phyloP scores from a whole-genome alignment of 2,329 filamentous ascomycete species.

The Leptographium radiaticola region DNA sequence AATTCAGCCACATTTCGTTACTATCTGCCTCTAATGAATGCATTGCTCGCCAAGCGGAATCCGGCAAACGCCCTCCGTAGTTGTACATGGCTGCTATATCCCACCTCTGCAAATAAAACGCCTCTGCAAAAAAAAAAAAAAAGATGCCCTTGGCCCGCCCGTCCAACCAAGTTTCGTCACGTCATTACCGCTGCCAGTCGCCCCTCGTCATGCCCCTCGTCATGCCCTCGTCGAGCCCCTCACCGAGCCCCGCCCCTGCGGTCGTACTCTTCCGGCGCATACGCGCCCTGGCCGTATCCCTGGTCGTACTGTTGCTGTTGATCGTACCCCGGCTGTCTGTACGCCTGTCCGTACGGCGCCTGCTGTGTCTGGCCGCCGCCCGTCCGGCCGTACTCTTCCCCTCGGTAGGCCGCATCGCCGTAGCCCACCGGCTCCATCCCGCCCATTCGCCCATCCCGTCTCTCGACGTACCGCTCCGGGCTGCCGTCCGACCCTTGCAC shows the following conservation, averaged over 20 bases:
- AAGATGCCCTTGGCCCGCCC: too few species aligned
- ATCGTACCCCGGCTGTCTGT: neutral
- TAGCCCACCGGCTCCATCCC: neutral
- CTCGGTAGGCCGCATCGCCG: neutral
- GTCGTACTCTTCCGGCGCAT: neutral
- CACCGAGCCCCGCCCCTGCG: neutral
- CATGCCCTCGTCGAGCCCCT: too few species aligned
- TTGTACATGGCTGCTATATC: too few species aligned
- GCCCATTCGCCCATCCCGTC: neutral
- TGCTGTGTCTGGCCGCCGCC: neutral
- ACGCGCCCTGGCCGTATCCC: neutral
- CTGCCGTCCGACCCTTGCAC: neutral
- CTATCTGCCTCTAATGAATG: too few species aligned
- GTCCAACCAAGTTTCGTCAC: neutral
- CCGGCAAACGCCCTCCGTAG: neutral
- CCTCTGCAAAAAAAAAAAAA: neutral
- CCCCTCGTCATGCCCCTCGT: too few species aligned
- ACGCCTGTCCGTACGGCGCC: neutral
- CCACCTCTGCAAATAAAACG: too few species aligned
- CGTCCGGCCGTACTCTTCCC: neutral
- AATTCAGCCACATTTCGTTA: too few species aligned
- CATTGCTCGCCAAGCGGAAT: too few species aligned
- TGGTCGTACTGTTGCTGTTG: neutral
- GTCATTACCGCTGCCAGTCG: neutral
- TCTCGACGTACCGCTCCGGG: slow-evolving; percentile 6